Conservation (phyloP, 202 grass and related monocot species). For the Sporobolus alterniflorus region DNA sequence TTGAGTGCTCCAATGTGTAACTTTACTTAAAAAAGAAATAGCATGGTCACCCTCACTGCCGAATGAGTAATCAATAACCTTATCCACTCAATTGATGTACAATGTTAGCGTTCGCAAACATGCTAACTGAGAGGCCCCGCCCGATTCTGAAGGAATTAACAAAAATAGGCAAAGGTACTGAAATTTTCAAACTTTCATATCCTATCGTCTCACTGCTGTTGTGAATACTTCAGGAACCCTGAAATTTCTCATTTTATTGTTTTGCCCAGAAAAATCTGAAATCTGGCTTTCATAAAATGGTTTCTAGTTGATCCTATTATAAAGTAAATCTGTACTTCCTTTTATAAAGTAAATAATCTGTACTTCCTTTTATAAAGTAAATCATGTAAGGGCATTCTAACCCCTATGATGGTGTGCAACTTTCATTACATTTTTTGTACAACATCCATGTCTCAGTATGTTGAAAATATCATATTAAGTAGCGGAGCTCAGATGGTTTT, state of each 20-base stretch:
- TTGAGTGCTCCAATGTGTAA: neutral
- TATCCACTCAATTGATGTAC: neutral
- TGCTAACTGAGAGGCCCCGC: neutral
- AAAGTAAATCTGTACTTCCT: neutral
- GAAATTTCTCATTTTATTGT: no score
- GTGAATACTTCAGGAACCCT: no score
- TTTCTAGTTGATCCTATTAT: neutral
- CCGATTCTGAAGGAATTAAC: no score
- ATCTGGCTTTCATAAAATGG: neutral
- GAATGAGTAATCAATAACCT: neutral
- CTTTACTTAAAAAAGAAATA: neutral
- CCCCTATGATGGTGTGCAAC: neutral
- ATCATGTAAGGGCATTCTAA: neutral
- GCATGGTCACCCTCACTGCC: neutral
- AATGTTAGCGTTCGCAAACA: neutral
- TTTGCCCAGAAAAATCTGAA: neutral
- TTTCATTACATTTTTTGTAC: neutral
- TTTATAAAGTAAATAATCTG: neutral
- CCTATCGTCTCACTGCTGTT: no score
- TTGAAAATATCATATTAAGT: conserved; percentile 11
- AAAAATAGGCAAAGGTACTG: no score
- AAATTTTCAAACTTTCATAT: no score
- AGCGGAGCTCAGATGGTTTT: neutral
- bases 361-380: neutral
- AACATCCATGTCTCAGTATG: neutral